phyloP scores from a whole-genome alignment of 2,329 filamentous ascomycete genomes.

The Cladophialophora psammophila region DNA sequence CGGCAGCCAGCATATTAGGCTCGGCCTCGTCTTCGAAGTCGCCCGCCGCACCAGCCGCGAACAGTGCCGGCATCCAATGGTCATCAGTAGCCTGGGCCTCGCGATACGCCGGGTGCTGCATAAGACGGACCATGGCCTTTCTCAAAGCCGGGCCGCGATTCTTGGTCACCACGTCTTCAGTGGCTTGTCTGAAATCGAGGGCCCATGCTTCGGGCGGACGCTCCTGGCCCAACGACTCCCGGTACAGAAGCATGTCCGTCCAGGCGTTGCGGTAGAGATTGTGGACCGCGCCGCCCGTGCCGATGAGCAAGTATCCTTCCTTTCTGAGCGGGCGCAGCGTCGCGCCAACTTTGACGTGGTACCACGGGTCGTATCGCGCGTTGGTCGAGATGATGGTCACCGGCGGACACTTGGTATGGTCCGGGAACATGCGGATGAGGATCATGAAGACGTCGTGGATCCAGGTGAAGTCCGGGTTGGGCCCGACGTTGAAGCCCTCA shows the following conservation, averaged over 20 bases:
- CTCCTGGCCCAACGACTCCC: constrained; percentile 69
- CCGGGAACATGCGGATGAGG: constrained; percentile 65
- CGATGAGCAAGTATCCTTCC: constrained; percentile 65
- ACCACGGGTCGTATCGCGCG: constrained; percentile 63
- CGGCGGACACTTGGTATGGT: constrained; percentile 62
- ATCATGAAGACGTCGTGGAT: constrained; percentile 76
- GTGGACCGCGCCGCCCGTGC: constrained; percentile 71
- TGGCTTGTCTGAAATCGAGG: constrained; percentile 70
- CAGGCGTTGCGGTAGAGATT: constrained; percentile 74
- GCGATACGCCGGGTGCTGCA: constrained; percentile 71
- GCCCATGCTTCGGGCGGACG: constrained; percentile 66
- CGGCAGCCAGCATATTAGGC: constrained; percentile 58
- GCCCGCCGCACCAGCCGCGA: constrained; percentile 66
- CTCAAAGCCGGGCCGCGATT: constrained; percentile 63
- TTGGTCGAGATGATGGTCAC: constrained; percentile 68
- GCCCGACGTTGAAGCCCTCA: constrained; percentile 62
- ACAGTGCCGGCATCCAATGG: constrained; percentile 71
- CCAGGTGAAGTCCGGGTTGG: constrained; percentile 69
- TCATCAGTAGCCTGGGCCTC: constrained; percentile 75
- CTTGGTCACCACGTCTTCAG: constrained; percentile 66
- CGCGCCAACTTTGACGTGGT: constrained; percentile 64
- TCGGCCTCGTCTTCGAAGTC: constrained; percentile 56
- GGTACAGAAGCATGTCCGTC: constrained; percentile 69
- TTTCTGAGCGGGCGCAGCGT: constrained; percentile 63
- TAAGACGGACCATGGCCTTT: constrained; percentile 65